Percentiles rank a stretch among this genome's conserved stretches.
phyloP scores from a whole-genome alignment of 2,329 filamentous ascomycete species.

The Macroventuria anomochaeta region DNA sequence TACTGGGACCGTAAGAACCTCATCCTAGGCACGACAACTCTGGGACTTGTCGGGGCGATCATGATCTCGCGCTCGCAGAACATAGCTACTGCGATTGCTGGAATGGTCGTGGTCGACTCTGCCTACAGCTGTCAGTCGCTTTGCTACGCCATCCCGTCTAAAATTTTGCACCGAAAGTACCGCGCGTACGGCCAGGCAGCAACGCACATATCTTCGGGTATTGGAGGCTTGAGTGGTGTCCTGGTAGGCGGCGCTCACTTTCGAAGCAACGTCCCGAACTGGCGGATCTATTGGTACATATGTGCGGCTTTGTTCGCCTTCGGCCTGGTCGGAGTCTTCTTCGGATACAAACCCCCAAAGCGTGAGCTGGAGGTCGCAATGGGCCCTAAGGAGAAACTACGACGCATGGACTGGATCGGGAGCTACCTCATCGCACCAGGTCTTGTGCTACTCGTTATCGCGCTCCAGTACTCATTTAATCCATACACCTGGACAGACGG shows the following conservation, averaged over 20 bases:
- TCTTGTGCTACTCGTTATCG: neutral
- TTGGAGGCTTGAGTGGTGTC: neutral
- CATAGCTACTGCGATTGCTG: neutral
- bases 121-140: neutral
- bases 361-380: neutral
- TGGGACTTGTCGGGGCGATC: neutral
- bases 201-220: neutral
- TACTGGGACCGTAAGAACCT: conserved; percentile 2
- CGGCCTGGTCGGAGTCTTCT: neutral
- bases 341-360: conserved; percentile 1
- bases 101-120: neutral
- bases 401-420: conserved; percentile 1
- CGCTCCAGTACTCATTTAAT: neutral
- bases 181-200: neutral
- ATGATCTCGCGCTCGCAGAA: neutral
- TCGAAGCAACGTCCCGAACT: neutral
- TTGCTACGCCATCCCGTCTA: neutral
- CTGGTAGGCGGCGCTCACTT: neutral
- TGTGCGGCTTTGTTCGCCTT: neutral
- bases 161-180: neutral
- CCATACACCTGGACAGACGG: neutral
- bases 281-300: neutral
- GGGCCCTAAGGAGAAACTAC: neutral
- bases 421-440: neutral
- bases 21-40: neutral